phyloP scores from a whole-genome alignment of 345 rosid species.

The Euphorbia lathyris region DNA sequence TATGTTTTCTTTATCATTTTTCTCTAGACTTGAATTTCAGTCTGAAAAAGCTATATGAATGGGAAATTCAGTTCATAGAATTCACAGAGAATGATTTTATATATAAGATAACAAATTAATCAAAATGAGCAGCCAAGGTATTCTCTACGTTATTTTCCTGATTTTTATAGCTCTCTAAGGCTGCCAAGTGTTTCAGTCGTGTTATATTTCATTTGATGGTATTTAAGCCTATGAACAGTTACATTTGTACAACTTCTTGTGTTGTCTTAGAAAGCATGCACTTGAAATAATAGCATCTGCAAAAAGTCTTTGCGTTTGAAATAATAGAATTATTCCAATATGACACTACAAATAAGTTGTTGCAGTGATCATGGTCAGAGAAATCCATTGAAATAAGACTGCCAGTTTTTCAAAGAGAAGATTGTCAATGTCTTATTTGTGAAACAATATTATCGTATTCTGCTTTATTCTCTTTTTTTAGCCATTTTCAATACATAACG shows the following conservation, averaged over 20 bases:
- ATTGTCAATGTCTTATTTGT: background rate
- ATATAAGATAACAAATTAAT: background rate
- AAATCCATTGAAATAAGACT: no score
- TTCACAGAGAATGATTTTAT: background rate
- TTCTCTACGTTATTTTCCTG: no score
- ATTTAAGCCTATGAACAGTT: background rate
- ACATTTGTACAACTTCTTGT: background rate
- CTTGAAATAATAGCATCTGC: background rate
- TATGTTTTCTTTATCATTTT: slow-evolving; percentile 23
- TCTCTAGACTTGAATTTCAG: background rate
- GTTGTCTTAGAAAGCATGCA: no score
- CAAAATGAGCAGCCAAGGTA: background rate
- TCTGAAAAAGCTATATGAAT: background rate
- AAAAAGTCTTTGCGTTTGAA: no score
- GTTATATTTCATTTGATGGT: slow-evolving; percentile 3
- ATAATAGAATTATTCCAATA: background rate
- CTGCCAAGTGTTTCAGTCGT: background rate
- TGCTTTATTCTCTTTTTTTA: background rate
- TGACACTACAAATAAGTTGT: background rate
- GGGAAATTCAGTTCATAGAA: background rate
- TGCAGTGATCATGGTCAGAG: background rate
- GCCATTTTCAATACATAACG: background rate
- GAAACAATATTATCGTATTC: background rate
- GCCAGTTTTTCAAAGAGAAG: background rate
- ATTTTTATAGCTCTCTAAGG: background rate